Conservation (phyloP, 108 stramenopile species). For the Skeletonema tropicum region DNA sequence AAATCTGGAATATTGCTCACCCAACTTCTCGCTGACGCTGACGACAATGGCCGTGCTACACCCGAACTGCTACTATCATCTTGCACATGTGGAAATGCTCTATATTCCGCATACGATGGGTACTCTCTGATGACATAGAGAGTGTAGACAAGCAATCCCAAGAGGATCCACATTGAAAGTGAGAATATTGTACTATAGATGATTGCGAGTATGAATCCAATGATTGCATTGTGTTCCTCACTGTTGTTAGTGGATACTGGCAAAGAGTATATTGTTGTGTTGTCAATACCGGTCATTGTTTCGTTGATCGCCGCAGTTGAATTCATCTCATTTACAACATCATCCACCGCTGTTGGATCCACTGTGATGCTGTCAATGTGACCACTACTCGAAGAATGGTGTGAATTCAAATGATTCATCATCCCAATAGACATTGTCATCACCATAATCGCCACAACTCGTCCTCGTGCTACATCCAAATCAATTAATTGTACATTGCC, state of each 20-base stretch:
- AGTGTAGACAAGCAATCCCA: constrained; percentile 19
- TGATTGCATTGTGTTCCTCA: neutral
- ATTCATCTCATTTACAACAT: neutral
- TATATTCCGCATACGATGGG: constrained; percentile 29
- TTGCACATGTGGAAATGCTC: constrained; percentile 17
- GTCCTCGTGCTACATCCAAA: constrained; percentile 27
- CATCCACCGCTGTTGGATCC: neutral
- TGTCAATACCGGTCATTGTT: neutral
- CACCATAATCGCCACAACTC: constrained; percentile 18
- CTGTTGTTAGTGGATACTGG: neutral
- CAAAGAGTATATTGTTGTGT: neutral
- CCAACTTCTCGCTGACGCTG: constrained; percentile 9
- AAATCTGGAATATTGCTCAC: constrained; percentile 9
- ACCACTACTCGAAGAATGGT: neutral
- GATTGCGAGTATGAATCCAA: constrained; percentile 8
- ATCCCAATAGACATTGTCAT: constrained; percentile 19
- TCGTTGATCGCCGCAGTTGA: neutral
- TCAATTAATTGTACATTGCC: constrained; percentile 11
- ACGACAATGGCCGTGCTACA: neutral
- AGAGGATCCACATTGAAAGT: constrained; percentile 28
- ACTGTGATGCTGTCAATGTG: neutral
- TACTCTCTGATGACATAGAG: constrained; percentile 24
- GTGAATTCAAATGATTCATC: constrained; percentile 20
- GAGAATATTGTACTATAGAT: constrained; percentile 21
- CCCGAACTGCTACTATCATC: neutral